Evolutionary conservation across 108 stramenopile species (phyloP), one percentile per base, ranked within the genome.

Genomic region (Cyclostephanos invisitatus): DNA sequence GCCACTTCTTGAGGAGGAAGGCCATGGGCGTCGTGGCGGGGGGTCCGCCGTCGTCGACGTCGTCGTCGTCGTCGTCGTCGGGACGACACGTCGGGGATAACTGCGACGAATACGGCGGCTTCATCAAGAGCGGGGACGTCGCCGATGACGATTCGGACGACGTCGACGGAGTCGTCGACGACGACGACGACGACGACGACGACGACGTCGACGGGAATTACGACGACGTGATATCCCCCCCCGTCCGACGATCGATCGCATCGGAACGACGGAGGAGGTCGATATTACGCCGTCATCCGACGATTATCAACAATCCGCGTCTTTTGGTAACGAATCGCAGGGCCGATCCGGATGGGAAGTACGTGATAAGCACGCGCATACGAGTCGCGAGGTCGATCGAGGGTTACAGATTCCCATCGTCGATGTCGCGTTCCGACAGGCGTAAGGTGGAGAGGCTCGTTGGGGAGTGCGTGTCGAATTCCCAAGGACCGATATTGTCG

Each of bases 351-450:
- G 76, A 82, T 14, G 90, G 90, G 12, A 74, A 90, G 68, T 97
- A 96, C 64, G 92, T 97, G 38, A 35, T 94, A 42, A 91, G 91
- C 42, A 96, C 96, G 12, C 86, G 96, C 3, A 93, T 97, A 78
- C 87, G 96, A 35, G 86, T 94, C 10, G 93, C 93, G 7, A 78
- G 96, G 28, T 88, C 86, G 5, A 77, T 97, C 37, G 80, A 91
- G 48, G 93, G 94, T 25, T 82, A 94, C 40, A 76, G 83, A 9
- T 92, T 97, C 72, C 90, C 93, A 9, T 82, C 93, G 11, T 83
- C 87, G 25, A 91, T 91, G 83, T 75, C 82, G 36, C 62, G 88
- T 14, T 60, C 56, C 28, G 85, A 89, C 46, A 78, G 91, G 18
- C 68, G 91, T 14, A 32, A 81, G 42, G 49, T 89, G 24, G 80